Evolutionary conservation across 257 asterid genomes (phyloP).

Genomic region (Plantago ovata): DNA sequence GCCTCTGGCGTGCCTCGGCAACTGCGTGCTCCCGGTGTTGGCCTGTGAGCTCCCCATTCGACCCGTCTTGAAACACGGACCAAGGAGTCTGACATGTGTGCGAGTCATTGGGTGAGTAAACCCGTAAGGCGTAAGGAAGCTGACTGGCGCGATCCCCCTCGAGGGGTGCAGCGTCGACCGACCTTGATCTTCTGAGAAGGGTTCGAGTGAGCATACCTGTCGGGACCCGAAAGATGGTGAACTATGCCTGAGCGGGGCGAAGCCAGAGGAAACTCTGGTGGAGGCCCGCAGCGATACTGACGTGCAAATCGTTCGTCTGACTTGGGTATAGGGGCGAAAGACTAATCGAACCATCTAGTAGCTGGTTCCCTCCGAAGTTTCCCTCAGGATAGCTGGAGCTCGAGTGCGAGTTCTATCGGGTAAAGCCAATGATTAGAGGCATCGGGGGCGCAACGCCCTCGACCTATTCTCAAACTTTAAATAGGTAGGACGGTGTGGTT

Average conservation of each 20-base stretch:
- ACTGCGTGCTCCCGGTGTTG: neutral
- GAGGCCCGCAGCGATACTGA: slow-evolving; percentile 56
- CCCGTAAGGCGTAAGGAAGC: slow-evolving; percentile 2
- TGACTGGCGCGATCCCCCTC: slow-evolving; percentile 19
- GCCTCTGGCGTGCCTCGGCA: neutral
- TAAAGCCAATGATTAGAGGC: slow-evolving; percentile 10
- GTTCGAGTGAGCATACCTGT: slow-evolving; percentile 35
- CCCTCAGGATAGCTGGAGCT: slow-evolving; percentile 15
- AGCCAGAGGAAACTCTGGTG: slow-evolving; percentile 56
- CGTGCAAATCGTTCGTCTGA: slow-evolving; percentile 55
- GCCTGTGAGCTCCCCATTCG: slow-evolving; percentile 3
- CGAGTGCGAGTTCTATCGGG: slow-evolving; percentile 9
- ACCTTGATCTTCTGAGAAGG: slow-evolving; percentile 19
- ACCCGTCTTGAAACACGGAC: slow-evolving; percentile 8
- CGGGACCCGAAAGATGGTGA: slow-evolving; percentile 58
- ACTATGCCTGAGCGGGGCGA: slow-evolving; percentile 60
- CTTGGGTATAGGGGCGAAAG: slow-evolving; percentile 51
- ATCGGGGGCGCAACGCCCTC: too few relatives aligned
- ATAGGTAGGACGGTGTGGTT: too few relatives aligned
- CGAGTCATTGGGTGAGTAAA: slow-evolving; percentile 1
- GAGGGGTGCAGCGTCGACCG: slow-evolving; percentile 22
- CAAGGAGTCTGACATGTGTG: slow-evolving; percentile 8
- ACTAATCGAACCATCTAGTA: slow-evolving; percentile 18
- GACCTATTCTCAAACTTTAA: too few relatives aligned
- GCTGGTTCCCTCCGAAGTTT: slow-evolving; percentile 19